Evolutionary conservation across 2,329 filamentous ascomycete species (phyloP).

Genomic region (Cryphonectria nitschkei): DNA sequence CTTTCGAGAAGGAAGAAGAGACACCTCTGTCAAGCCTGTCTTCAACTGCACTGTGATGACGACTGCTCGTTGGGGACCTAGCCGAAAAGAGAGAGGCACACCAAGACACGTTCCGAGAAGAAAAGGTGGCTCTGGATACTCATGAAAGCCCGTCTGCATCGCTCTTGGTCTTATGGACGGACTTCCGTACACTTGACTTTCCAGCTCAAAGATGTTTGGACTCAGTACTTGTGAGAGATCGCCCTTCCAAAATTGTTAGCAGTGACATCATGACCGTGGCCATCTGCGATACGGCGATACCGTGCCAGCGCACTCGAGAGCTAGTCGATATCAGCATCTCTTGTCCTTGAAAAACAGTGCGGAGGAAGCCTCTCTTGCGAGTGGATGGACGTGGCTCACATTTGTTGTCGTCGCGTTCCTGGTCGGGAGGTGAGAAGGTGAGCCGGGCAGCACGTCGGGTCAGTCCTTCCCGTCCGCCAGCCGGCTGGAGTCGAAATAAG

Average conservation of each 20-base stretch:
- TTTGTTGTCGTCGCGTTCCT: background rate
- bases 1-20: background rate
- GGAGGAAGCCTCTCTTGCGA: background rate
- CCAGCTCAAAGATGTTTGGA: background rate
- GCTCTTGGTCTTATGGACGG: background rate
- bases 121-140: background rate
- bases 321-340: no score
- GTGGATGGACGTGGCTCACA: no score
- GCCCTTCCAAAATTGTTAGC: background rate
- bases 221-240: background rate
- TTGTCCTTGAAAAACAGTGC: background rate
- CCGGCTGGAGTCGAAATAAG: slow-evolving; percentile 10
- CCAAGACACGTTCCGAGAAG: background rate
- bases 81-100: no score
- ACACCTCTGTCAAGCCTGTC: background rate
- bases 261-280: background rate
- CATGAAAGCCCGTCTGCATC: background rate
- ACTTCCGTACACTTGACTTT: background rate
- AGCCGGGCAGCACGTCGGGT: background rate
- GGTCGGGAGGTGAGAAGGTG: background rate
- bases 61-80: background rate
- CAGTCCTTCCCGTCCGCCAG: background rate
- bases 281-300: background rate
- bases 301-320: background rate
- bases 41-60: background rate